Base-by-base conservation (phyloP, 352 stramenopile genomes). In the Thraustochytrium striatum region DNA sequence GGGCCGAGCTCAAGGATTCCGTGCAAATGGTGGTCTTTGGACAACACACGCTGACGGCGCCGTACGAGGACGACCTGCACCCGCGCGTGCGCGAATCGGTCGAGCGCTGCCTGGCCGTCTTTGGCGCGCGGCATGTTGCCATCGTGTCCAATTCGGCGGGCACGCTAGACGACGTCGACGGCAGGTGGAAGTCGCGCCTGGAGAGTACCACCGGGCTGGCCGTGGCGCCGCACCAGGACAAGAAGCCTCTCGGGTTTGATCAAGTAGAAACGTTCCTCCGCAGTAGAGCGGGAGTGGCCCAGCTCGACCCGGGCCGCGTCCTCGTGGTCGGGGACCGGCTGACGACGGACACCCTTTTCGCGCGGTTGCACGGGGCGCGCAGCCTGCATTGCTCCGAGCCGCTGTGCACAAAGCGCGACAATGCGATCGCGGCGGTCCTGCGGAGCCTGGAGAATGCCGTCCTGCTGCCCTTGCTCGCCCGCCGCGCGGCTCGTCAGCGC, bases 91-190 rank as follows among this genome's bases (percentile, higher is more conserved):
- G 81, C 84, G 69, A 78, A 81, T 84, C 84, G 47, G 52, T 87
- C 1, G 59, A 85, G 81, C 72, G 55, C 30, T 86, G 85, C 72
- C 85, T 92, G 33, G 86, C 89, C 61, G 88, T 94, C n/a, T 98
- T 98, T 83, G 92, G 93, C 3, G 83, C 87, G 32, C 83, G 89
- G 19, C 85, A 86, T 39, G 90, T 98, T 25, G 86, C 96, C 1
- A 96, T 98, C 82, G 90, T 98, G 81, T 98, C 93, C 85, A 98
- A 98, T 81, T 97, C 91, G 16, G 93, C 94, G 19, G 94, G 94
- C 47, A 97, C 93, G 3, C 86, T 83, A 44, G 94, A 98, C 73
- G 94, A 98, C 80, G 62, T 82, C 1, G 86, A 83, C 16, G 87
- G 95, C 78, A 19, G 28, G n/a, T 59, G 53, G 53, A 75, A 75